These are phyloP conservation scores for Cajanus cajan DNA, from an alignment of 306 rosid genomes.

Conservation along the genomic window DNA sequence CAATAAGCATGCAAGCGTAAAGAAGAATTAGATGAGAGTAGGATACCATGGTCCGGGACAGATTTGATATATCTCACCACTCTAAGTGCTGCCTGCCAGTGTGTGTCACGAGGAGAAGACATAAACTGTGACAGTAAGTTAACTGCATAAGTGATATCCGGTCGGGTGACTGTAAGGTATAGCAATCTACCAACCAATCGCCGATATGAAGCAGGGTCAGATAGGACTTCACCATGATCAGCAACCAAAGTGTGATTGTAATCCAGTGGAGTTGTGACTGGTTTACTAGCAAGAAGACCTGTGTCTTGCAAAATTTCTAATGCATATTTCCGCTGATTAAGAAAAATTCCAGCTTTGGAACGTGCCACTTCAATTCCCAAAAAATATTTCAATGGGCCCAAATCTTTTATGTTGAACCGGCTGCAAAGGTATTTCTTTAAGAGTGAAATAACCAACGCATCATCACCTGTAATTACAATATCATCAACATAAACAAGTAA, in stretches of 20 bases:
- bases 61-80: no score
- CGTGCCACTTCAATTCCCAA: neutral
- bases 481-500: neutral
- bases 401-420: neutral
- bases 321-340: neutral
- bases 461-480: neutral
- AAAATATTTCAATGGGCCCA: neutral
- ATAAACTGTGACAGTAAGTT: no score
- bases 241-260: neutral
- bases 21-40: no score
- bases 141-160: neutral
- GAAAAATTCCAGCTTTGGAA: neutral
- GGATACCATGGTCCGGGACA: no score
- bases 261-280: neutral
- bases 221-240: no score
- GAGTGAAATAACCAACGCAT: neutral
- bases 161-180: no score
- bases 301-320: neutral
- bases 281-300: neutral
- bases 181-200: no score
- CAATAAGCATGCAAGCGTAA: no score
- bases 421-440: neutral
- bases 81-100: no score
- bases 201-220: no score
- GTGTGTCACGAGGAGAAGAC: no score